phyloP scores from a whole-genome alignment of 2,329 filamentous ascomycete species.

The Monosporascus sp. region DNA sequence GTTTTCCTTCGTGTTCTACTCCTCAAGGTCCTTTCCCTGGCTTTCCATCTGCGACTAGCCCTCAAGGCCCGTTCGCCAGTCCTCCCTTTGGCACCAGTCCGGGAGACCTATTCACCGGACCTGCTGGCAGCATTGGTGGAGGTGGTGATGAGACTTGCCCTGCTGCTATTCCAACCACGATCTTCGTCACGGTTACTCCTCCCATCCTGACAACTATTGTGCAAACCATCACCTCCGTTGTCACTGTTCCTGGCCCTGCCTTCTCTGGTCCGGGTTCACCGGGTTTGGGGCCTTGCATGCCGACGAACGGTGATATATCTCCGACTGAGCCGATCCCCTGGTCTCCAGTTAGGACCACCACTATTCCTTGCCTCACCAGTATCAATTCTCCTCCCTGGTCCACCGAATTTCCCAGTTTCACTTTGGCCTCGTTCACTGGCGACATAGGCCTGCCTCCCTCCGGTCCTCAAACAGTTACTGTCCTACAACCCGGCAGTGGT shows the following conservation, averaged over 20 bases:
- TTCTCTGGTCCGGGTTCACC: slow-evolving; percentile 12
- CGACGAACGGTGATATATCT: slow-evolving; percentile 8
- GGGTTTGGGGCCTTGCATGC: slow-evolving; percentile 7
- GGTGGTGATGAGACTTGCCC: slow-evolving; percentile 32
- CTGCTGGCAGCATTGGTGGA: slow-evolving; percentile 7
- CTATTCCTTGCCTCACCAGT: slow-evolving; percentile 11
- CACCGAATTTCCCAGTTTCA: slow-evolving; percentile 23
- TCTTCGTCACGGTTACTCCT: slow-evolving; percentile 43
- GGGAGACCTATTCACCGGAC: background rate
- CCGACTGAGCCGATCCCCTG: slow-evolving; percentile 13
- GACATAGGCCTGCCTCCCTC: background rate
- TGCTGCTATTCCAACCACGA: slow-evolving; percentile 34
- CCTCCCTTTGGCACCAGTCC: background rate
- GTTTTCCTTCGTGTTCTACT: background rate
- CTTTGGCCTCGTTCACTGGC: slow-evolving; percentile 11
- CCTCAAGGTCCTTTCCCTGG: slow-evolving; percentile 1
- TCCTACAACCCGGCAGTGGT: background rate
- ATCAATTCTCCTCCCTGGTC: slow-evolving; percentile 17
- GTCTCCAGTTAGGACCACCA: slow-evolving; percentile 16
- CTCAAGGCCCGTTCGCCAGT: background rate
- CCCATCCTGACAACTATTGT: slow-evolving; percentile 23
- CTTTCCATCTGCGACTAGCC: background rate
- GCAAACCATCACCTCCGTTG: slow-evolving; percentile 27
- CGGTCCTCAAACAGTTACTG: background rate
- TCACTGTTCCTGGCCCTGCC: slow-evolving; percentile 18